Evolutionary conservation across 352 stramenopile species (phyloP).

Genomic region (Globisporangium yorkense): DNA sequence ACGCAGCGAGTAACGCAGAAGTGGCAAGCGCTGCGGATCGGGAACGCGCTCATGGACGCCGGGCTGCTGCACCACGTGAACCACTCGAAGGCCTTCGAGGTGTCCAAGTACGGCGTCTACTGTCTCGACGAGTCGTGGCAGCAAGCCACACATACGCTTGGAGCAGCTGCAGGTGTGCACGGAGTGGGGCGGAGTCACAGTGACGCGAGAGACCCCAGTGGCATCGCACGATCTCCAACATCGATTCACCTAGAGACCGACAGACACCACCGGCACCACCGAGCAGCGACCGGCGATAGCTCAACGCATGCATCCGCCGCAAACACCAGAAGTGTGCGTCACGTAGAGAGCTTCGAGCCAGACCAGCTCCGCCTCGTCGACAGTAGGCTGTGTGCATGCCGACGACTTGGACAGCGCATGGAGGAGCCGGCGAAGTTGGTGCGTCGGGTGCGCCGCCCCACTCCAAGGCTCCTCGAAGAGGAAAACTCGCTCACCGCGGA

Average conservation of each 20-base stretch:
- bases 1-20: conserved; percentile 11
- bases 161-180: too few species aligned
- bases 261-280: background rate
- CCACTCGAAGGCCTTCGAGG: conserved; percentile 32
- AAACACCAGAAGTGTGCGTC: too few species aligned
- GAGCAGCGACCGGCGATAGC: background rate
- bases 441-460: background rate
- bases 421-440: background rate
- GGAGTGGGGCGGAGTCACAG: too few species aligned
- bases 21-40: conserved; percentile 27
- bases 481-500: background rate
- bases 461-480: background rate
- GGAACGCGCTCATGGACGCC: conserved; percentile 55
- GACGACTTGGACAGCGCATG: background rate
- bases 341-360: background rate
- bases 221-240: too few species aligned
- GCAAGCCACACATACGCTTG: background rate
- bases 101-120: conserved; percentile 3
- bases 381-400: background rate
- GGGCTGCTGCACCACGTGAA: conserved; percentile 48
- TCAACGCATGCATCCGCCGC: too few species aligned
- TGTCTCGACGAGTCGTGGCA: background rate
- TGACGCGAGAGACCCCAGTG: too few species aligned
- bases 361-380: background rate
- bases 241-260: too few species aligned